Conservation (phyloP, 306 rosid genomes). For the Quercus agrifolia region DNA sequence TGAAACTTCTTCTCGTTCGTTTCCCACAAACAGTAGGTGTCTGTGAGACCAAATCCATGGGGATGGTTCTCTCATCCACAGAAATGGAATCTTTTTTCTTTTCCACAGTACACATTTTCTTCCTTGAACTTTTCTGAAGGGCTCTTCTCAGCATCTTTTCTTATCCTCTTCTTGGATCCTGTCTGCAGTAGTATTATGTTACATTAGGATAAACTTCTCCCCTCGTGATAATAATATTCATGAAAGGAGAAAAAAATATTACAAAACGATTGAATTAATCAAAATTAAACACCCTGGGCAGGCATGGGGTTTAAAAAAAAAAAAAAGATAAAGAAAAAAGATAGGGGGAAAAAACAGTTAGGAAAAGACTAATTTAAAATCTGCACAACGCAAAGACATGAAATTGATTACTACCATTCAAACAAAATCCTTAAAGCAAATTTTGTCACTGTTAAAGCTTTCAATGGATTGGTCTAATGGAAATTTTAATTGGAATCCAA, state of each 20-base stretch:
- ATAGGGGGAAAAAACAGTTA: not conserved
- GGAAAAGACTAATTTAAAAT: no score
- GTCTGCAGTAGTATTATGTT: not conserved
- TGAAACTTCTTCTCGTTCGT: not conserved
- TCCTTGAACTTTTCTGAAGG: not conserved
- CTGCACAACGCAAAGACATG: no score
- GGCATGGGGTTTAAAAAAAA: no score
- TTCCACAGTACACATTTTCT: not conserved
- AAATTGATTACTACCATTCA: no score
- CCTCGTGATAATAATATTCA: not conserved
- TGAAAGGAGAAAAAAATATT: not conserved
- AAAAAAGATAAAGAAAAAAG: not conserved
- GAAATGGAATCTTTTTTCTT: not conserved
- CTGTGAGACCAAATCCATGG: not conserved
- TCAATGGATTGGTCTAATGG: no score
- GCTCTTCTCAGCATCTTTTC: not conserved
- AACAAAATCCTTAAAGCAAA: no score
- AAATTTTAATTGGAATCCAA: no score
- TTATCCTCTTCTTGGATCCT: not conserved
- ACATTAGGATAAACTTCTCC: not conserved
- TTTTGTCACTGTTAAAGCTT: no score
- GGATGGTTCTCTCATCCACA: not conserved
- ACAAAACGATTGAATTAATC: no score
- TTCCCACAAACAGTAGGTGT: slow-evolving; percentile 3
- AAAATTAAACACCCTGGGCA: no score